Evolutionary conservation across 805 yeast species (phyloP), one percentile per base, ranked within the genome.

Genomic region (Pichia cabralensis): DNA sequence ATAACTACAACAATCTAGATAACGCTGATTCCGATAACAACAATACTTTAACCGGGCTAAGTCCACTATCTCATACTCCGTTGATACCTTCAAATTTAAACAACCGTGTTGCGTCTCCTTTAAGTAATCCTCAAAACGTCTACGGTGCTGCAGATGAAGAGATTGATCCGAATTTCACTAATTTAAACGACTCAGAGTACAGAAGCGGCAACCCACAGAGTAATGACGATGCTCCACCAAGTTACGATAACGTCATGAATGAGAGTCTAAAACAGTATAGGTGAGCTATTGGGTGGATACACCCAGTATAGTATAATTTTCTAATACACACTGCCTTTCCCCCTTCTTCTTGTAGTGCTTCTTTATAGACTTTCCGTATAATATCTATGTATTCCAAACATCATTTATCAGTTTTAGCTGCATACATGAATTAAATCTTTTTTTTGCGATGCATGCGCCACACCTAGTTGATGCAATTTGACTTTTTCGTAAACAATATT

Each of bases 221-320:
- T n/a, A n/a, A n/a, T n/a, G n/a, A n/a, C n/a, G n/a, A n/a, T n/a
- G n/a, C n/a, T n/a, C 64, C 64, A 17, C 64, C 64, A 33, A 53
- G 56, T 32, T 59, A 59, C 34, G 62, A 57, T 22, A 52, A 52
- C 19, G 61, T 54, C 7, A 55, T 59, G 55, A 48, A 42, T 35
- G 61, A 56, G 31, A 53, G 60, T 11, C 34, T 51, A 9, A 55
- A 56, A 36, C 55, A 49, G 31, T 53, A 43, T 17, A 36, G 15
- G 11, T 39, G n/a, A n/a, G n/a, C n/a, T n/a, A n/a, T n/a, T n/a
- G n/a, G n/a, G n/a, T n/a, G n/a, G n/a, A n/a, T n/a, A n/a, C n/a
- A n/a, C n/a, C n/a, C n/a, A n/a, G n/a, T n/a, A n/a, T n/a, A 26
- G 22, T 31, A 20, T 20, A 20, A 20, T 25, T 8, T 7, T 24